Base-by-base conservation (phyloP, 345 rosid genomes). In the Schrenkiella parvula region DNA sequence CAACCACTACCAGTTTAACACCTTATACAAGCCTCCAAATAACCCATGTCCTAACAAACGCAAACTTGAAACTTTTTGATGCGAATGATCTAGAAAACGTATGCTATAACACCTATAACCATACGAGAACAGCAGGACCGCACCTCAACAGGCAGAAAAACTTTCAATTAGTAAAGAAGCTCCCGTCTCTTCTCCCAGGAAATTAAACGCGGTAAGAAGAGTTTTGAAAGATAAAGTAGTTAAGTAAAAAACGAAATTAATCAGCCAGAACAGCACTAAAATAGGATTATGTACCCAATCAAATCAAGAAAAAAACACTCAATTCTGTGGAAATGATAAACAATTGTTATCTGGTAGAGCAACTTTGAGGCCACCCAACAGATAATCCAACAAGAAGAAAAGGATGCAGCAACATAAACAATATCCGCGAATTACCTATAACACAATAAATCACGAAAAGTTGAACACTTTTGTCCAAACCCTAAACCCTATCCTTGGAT, bases 401-500 rank as follows among this genome's bases (percentile, higher is more conserved):
- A 39, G 9, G 46, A 3, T 19, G 8, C 13, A 39, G 18, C 52
- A 10, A 2, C 31, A 11, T 29, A 39, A 25, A 35, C 58, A 38
- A 14, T 2, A 34, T 1, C 37, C 0, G 7, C 15, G 14, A 37
- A 53, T 26, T 68, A 26, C 35, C 53, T 58, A 57, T 35, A 63
- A 76, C 19, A 58, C 59, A 3, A 34, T 10, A 10, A 26, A 34
- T 14, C 15, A 26, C 0, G 29, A 48, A 31, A 70, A 54, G 38
- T n/a, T 76, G 19, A 26, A 38, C 32, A 32, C 71, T 55, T 69
- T 37, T 4, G 9, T 44, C 48, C 41, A 70, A 64, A 47, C 67
- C 71, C 71, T 70, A 76, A 64, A 76, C 54, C 80, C 62, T 55
- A 54, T 19, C 5, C 37, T 23, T 2, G 26, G 43, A 15, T 35